Base-by-base conservation (phyloP, 129 eudicot genomes). In the Pulicaria dysenterica region DNA sequence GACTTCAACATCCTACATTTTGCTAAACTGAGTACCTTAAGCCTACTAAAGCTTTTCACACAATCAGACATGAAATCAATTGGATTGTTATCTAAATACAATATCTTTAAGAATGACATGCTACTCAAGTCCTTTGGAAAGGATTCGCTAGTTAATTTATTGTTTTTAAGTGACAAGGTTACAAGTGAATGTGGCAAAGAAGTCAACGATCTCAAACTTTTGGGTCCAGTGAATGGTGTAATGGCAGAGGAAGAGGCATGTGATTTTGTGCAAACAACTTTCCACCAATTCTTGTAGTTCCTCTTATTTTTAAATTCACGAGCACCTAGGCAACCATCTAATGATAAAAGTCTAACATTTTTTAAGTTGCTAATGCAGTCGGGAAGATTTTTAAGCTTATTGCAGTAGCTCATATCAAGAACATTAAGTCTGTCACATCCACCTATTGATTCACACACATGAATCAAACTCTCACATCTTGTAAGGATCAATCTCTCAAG, bases 311-410 rank as follows among this genome's bases (percentile, higher is more conserved):
- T 15, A 24, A 58, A 16, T 14, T 60, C 54, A 13, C 14, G 3
- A 40, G 46, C 64, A 73, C 43, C 59, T 15, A 34, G 36, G 64
- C 79, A 80, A 13, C 79, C 79, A 10, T 17, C 53, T 10, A 56
- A 1, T 34, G 50, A 56, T 17, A 57, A 19, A 4, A 12, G 41
- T 60, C 40, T 60, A 17, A 74, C 44, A 14, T 11, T 36, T 41
- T 38, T 64, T 17, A 74, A 45, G 19, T 12, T 64, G 42, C 64
- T 5, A 10, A 74, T 74, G 58, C 44, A 51, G 11, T 14, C 13
- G 39, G 79, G 79, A 12, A 74, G 24, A n/a, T 64, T 64, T 38
- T 68, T 49, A 7, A 74, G 62, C 34, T 40, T 74, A 2, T 36
- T 17, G 63, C 79, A 74, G 56, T 49, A 59, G 13, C 51, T 49